phyloP scores from a whole-genome alignment of 768 basidiomycete species.

The Tricholoma terreum region DNA sequence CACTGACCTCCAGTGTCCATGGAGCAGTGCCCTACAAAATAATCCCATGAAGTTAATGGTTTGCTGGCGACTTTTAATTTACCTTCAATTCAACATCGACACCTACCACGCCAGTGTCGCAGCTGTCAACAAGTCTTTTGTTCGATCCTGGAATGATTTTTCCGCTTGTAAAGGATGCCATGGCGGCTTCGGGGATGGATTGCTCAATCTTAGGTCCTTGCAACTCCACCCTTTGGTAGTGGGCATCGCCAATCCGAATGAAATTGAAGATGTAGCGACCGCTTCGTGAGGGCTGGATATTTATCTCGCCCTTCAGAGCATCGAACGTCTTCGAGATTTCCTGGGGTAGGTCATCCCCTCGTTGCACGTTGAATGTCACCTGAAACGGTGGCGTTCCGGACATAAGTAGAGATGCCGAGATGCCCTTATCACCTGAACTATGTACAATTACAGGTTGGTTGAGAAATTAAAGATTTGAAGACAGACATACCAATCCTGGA shows the following conservation, averaged over 20 bases:
- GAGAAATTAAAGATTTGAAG: background rate
- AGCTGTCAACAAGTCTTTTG: conserved; percentile 65
- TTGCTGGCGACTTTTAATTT: conserved; percentile 12
- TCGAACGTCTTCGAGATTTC: conserved; percentile 60
- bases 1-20: conserved; percentile 81
- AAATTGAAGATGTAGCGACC: conserved; percentile 88
- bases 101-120: conserved; percentile 73
- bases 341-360: conserved; percentile 60
- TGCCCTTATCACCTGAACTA: conserved; percentile 90
- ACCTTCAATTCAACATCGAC: conserved; percentile 82
- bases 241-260: conserved; percentile 71
- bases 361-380: conserved; percentile 73
- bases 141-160: conserved; percentile 37
- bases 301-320: conserved; percentile 72
- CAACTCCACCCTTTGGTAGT: conserved; percentile 76
- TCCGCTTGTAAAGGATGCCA: conserved; percentile 60
- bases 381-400: conserved; percentile 91
- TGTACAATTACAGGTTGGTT: conserved; percentile 24
- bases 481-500: conserved; percentile 76
- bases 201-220: conserved; percentile 80
- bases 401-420: conserved; percentile 81
- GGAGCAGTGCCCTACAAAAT: conserved; percentile 80
- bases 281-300: conserved; percentile 81
- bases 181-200: conserved; percentile 80
- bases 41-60: background rate